These are phyloP conservation scores for Aegilops longissima DNA, from an alignment of 176 grass and related monocot genomes.

Conservation along the genomic window DNA sequence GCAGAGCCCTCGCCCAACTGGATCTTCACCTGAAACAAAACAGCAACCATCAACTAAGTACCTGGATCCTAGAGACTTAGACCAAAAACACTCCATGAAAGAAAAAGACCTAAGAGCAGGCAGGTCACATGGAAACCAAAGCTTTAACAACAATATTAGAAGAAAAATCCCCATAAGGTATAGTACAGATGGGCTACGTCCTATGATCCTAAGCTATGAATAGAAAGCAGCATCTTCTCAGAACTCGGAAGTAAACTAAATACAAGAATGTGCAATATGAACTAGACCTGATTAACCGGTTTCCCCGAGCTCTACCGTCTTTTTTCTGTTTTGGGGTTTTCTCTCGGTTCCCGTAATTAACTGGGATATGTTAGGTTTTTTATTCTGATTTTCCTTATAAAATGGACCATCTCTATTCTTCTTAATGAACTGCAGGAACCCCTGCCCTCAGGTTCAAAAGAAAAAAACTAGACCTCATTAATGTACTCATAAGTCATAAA, in stretches of 20 bases:
- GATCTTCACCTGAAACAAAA: slow-evolving; percentile 72
- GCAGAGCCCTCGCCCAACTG: slow-evolving; percentile 87
- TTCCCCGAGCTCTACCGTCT: too few relatives aligned
- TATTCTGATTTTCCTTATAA: too few relatives aligned
- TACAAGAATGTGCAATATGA: not conserved
- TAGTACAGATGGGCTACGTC: not conserved
- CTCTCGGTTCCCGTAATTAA: too few relatives aligned
- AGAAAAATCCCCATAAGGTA: not conserved
- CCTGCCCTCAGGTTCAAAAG: too few relatives aligned
- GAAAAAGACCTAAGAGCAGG: not conserved
- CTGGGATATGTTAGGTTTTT: too few relatives aligned
- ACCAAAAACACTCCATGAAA: not conserved
- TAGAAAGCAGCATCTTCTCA: not conserved
- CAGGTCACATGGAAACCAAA: not conserved
- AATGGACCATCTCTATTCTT: too few relatives aligned
- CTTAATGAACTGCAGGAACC: too few relatives aligned
- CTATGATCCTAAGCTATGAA: not conserved
- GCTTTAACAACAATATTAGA: not conserved
- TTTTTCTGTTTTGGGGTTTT: too few relatives aligned
- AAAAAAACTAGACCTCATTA: not conserved
- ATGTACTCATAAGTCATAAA: too few relatives aligned
- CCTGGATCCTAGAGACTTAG: not conserved
- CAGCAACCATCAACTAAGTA: not conserved
- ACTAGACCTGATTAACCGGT: not conserved
- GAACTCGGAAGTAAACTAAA: not conserved